Conservation (phyloP, 495 filamentous ascomycete species). For the Aspergillus haitiensis region DNA sequence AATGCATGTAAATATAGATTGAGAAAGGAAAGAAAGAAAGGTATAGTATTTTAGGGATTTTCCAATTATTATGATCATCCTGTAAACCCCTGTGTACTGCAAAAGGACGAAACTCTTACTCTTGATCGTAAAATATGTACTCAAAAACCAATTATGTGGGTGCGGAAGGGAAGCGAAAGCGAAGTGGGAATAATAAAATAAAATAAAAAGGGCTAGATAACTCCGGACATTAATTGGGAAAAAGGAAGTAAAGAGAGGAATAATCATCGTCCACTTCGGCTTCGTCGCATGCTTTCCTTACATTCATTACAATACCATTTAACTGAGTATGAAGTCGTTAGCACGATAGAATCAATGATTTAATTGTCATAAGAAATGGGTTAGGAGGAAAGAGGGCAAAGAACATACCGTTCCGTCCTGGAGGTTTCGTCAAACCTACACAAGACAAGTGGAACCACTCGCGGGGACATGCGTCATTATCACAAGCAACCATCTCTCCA, state of each 20-base stretch:
- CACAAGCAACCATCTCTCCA: slow-evolving; percentile 98
- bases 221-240: neutral
- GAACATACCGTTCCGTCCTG: slow-evolving; percentile 76
- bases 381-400: slow-evolving; percentile 12
- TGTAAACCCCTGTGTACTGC: no score
- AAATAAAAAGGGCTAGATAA: neutral
- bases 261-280: slow-evolving; percentile 43
- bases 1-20: no score
- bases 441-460: slow-evolving; percentile 98
- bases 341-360: slow-evolving; percentile 10
- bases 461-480: slow-evolving; percentile 77
- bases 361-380: neutral
- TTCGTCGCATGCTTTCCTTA: slow-evolving; percentile 66
- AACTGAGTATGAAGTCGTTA: slow-evolving; percentile 48
- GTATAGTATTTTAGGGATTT: no score
- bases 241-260: neutral
- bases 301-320: slow-evolving; percentile 94
- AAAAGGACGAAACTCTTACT: no score
- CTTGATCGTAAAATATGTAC: no score
- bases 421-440: slow-evolving; percentile 83
- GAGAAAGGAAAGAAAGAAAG: no score
- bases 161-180: neutral
- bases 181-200: neutral
- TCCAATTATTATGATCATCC: no score
- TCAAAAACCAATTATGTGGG: neutral